Conservation (phyloP, 2,329 filamentous ascomycete species). For the Daldinia sp. region DNA sequence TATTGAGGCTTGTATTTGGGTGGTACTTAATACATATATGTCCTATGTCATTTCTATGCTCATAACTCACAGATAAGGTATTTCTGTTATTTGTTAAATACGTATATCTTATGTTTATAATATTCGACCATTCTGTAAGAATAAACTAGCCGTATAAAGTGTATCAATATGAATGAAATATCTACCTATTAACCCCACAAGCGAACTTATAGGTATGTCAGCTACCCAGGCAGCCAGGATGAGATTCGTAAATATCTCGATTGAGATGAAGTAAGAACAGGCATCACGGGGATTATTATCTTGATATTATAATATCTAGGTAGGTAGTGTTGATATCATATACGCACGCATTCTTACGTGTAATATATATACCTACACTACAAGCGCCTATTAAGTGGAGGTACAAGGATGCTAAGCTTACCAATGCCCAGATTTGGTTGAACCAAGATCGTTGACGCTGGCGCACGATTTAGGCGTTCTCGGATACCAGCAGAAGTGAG, state of each 20-base stretch:
- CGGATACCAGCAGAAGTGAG: conserved; percentile 39
- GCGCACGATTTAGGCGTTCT: conserved; percentile 31
- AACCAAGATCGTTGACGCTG: conserved; percentile 39
- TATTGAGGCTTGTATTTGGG: not conserved
- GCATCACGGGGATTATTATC: not conserved
- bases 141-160: not conserved
- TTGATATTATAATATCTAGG: not conserved
- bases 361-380: not conserved
- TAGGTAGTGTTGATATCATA: not conserved
- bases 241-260: not conserved
- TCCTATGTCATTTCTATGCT: not conserved
- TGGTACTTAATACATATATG: not conserved
- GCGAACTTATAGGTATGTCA: not conserved
- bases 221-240: too few species aligned
- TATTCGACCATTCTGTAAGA: not conserved
- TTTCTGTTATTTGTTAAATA: not conserved
- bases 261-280: not conserved
- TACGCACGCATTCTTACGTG: too few species aligned
- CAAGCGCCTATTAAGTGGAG: conserved; percentile 34
- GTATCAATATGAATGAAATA: not conserved
- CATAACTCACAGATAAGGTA: not conserved
- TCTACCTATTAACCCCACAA: not conserved
- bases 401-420: conserved; percentile 20
- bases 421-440: conserved; percentile 18
- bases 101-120: not conserved